Evolutionary conservation across 768 basidiomycete genomes (phyloP).

Genomic region (Auriscalpium microsporum): DNA sequence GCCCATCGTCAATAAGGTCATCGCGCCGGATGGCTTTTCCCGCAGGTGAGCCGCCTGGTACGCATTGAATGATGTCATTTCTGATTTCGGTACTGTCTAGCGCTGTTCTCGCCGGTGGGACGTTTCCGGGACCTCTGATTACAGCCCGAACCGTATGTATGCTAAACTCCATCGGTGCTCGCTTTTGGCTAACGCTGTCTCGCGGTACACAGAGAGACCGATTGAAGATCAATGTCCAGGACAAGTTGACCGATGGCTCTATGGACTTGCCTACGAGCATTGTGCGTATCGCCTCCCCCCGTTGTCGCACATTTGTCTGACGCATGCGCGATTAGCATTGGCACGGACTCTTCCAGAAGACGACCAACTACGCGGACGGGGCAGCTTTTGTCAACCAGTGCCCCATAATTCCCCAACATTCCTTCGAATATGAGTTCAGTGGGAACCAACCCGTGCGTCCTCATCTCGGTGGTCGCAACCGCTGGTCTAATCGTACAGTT

Average conservation of each 20-base stretch:
- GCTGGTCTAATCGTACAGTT: not conserved
- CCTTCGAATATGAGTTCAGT: slow-evolving; percentile 33
- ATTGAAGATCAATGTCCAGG: not conserved
- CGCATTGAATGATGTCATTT: not conserved
- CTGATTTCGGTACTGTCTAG: not conserved
- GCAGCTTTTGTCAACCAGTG: slow-evolving; percentile 29
- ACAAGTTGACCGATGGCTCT: not conserved
- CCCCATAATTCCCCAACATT: slow-evolving; percentile 30
- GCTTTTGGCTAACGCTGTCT: not conserved
- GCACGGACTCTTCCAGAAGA: slow-evolving; percentile 18
- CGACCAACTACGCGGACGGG: slow-evolving; percentile 15
- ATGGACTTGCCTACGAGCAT: not conserved
- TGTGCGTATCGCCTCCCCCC: not conserved
- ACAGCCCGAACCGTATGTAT: not conserved
- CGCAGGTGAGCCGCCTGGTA: not conserved
- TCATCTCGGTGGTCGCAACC: not conserved
- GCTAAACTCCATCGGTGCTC: not conserved
- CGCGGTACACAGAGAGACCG: slow-evolving; percentile 4
- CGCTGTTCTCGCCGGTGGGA: slow-evolving; percentile 1
- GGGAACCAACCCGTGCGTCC: slow-evolving; percentile 23
- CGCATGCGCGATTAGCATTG: slow-evolving; percentile 6
- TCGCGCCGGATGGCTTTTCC: slow-evolving; percentile 1
- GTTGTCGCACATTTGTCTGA: not conserved
- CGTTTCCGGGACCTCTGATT: slow-evolving; percentile 1
- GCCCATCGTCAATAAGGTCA: not conserved